Conservation (phyloP, 805 yeast genomes). For the Yamadazyma ubonensis region DNA sequence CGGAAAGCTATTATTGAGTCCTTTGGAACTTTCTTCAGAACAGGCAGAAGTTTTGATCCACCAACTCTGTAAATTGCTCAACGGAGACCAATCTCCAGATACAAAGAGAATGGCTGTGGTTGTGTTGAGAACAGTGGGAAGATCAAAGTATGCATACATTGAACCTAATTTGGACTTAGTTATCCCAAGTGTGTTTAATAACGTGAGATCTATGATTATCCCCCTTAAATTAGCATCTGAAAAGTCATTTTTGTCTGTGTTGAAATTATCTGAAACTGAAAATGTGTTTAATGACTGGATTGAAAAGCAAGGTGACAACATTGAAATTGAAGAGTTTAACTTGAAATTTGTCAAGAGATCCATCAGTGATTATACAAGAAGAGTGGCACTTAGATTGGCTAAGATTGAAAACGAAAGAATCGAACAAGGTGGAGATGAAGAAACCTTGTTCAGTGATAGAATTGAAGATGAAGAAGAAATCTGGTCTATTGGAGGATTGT, state of each 20-base stretch:
- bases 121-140: slow-evolving; percentile 69
- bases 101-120: slow-evolving; percentile 78
- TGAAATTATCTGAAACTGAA: slow-evolving; percentile 66
- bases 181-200: slow-evolving; percentile 72
- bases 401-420: slow-evolving; percentile 83
- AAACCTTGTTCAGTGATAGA: slow-evolving; percentile 78
- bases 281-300: slow-evolving; percentile 69
- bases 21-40: slow-evolving; percentile 44
- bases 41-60: slow-evolving; percentile 42
- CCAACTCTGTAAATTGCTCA: slow-evolving; percentile 48
- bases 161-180: slow-evolving; percentile 54
- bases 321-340: slow-evolving; percentile 40
- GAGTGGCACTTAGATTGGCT: slow-evolving; percentile 88
- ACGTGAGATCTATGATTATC: slow-evolving; percentile 83
- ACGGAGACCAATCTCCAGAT: slow-evolving; percentile 61
- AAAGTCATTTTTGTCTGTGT: slow-evolving; percentile 74
- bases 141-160: slow-evolving; percentile 54
- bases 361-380: slow-evolving; percentile 80
- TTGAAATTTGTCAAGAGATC: slow-evolving; percentile 61
- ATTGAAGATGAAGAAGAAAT: slow-evolving; percentile 84
- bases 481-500: slow-evolving; percentile 47
- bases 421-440: slow-evolving; percentile 87
- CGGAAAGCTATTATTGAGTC: slow-evolving; percentile 70
- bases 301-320: slow-evolving; percentile 33
- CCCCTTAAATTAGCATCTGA: slow-evolving; percentile 95